phyloP scores from a whole-genome alignment of 2,329 filamentous ascomycete species.

The Huntiella omanensis region DNA sequence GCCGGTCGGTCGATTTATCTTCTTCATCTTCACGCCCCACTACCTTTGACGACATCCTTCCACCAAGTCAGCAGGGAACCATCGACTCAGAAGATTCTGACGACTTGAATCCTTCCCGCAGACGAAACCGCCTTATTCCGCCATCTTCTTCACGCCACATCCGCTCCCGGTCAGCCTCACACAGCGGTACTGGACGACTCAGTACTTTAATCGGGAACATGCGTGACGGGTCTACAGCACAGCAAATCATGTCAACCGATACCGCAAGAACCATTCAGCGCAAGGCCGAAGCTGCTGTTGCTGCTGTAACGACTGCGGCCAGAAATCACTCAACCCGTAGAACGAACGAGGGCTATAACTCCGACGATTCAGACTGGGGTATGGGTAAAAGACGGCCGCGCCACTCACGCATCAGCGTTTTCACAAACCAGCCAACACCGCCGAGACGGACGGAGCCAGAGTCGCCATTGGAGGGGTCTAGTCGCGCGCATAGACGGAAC shows the following conservation, averaged over 20 bases:
- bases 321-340: background rate
- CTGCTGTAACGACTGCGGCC: conserved; percentile 2
- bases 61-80: background rate
- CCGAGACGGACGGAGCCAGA: background rate
- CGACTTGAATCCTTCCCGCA: background rate
- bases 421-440: too few species aligned
- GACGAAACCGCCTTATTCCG: background rate
- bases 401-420: too few species aligned
- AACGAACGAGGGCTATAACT: background rate
- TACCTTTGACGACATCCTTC: background rate
- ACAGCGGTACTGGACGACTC: background rate
- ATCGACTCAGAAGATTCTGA: background rate
- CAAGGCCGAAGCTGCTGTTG: conserved; percentile 7
- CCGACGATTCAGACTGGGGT: conserved; percentile 2
- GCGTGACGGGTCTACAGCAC: background rate
- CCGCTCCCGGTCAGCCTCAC: background rate
- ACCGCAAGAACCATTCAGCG: background rate
- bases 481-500: background rate
- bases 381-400: background rate
- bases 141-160: background rate
- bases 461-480: background rate
- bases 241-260: background rate
- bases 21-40: background rate
- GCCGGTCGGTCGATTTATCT: too few species aligned
- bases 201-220: background rate